Conservation (phyloP, 106 monocot genomes). For the Ottelia alismoides region DNA sequence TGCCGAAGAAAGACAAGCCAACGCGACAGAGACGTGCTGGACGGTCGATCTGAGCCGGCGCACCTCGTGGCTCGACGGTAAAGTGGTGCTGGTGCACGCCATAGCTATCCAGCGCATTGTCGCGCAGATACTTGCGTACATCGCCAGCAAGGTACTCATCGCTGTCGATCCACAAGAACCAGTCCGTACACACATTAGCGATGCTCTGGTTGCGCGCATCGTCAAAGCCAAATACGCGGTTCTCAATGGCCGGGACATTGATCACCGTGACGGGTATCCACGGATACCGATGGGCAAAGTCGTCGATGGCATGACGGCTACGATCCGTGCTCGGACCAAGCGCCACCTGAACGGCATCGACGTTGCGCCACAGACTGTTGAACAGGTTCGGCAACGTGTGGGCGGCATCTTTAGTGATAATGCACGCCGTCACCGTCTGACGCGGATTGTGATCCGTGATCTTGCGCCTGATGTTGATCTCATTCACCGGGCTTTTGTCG, state of each 20-base stretch:
- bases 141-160: not conserved
- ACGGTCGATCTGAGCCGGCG: not conserved
- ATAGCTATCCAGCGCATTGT: not conserved
- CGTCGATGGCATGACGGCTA: not conserved
- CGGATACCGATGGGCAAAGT: not conserved
- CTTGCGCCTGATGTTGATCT: not conserved
- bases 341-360: not conserved
- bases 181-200: not conserved
- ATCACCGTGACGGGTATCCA: not conserved
- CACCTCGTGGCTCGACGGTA: not conserved
- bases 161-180: not conserved
- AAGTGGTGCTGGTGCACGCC: not conserved
- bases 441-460: not conserved
- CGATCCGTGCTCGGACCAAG: not conserved
- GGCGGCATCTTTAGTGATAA: not conserved
- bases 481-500: not conserved
- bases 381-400: not conserved
- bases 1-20: not conserved
- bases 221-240: not conserved
- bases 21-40: not conserved
- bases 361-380: not conserved
- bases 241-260: not conserved
- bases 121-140: not conserved
- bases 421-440: not conserved
- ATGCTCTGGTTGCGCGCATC: not conserved